phyloP scores from a whole-genome alignment of 2,329 filamentous ascomycete species.

The Colletotrichum navitas region DNA sequence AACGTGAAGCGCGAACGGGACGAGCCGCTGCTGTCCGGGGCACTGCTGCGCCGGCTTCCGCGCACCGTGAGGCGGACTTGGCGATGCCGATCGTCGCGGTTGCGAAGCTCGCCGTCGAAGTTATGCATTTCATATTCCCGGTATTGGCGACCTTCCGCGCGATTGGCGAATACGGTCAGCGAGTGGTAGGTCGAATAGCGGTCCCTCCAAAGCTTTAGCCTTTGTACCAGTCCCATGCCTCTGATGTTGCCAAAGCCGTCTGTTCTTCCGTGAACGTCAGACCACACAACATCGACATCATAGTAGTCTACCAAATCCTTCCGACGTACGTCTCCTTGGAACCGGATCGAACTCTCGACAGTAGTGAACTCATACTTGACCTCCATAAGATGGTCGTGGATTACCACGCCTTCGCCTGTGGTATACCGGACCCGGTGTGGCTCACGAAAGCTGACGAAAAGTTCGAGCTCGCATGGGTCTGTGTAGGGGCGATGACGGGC shows the following conservation, averaged over 20 bases:
- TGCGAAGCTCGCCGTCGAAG: constrained; percentile 62
- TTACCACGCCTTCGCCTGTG: constrained; percentile 58
- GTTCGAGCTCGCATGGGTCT: constrained; percentile 63
- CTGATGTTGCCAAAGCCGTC: constrained; percentile 64
- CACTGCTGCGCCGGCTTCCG: constrained; percentile 56
- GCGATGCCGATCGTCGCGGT: constrained; percentile 60
- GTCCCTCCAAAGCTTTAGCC: constrained; percentile 66
- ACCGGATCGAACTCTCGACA: constrained; percentile 60
- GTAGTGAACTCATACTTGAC: constrained; percentile 66
- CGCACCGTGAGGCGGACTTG: constrained; percentile 59
- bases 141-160: constrained; percentile 57
- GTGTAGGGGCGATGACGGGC: constrained; percentile 64
- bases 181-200: constrained; percentile 62
- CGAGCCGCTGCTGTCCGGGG: constrained; percentile 53
- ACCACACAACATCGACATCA: constrained; percentile 66
- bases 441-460: constrained; percentile 61
- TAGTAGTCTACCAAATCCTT: constrained; percentile 64
- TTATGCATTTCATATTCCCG: constrained; percentile 62
- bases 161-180: constrained; percentile 62
- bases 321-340: constrained; percentile 62
- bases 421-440: constrained; percentile 63
- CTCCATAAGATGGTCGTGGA: constrained; percentile 62
- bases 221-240: constrained; percentile 64
- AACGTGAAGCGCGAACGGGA: constrained; percentile 57
- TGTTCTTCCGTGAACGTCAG: constrained; percentile 62